Evolutionary conservation across 1,284 basidiomycete genomes (phyloP).

Genomic region (Cryptococcus wingfieldii): DNA sequence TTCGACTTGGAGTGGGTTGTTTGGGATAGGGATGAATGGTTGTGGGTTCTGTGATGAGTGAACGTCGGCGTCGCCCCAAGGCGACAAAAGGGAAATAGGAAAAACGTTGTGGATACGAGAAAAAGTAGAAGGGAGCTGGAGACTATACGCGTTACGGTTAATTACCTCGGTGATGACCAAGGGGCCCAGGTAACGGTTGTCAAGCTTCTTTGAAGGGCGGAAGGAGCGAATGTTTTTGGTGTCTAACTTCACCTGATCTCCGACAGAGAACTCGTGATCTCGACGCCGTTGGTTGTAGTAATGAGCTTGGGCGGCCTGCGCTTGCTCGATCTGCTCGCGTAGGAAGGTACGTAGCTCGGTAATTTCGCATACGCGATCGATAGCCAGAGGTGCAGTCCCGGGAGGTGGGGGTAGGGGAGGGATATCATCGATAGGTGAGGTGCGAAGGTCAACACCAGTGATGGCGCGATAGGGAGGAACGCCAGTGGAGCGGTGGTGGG

Average conservation of each 20-base stretch:
- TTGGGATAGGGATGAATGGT: too few relatives aligned
- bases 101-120: too few relatives aligned
- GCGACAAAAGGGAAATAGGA: too few relatives aligned
- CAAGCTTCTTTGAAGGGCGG: constrained; percentile 49
- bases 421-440: not conserved
- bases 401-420: too few relatives aligned
- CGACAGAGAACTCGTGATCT: constrained; percentile 10
- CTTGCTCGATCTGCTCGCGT: not conserved
- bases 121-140: too few relatives aligned
- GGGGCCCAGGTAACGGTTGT: constrained; percentile 47
- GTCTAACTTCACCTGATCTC: constrained; percentile 47
- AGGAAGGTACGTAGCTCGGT: not conserved
- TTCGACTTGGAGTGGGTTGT: too few relatives aligned
- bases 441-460: constrained; percentile 17
- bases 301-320: not conserved
- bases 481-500: constrained; percentile 32
- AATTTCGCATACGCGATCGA: not conserved
- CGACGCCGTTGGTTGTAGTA: constrained; percentile 20
- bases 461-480: constrained; percentile 51
- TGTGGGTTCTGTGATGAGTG: too few relatives aligned
- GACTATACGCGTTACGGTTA: not conserved
- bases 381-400: too few relatives aligned
- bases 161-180: constrained; percentile 34
- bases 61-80: too few relatives aligned
- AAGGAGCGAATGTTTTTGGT: constrained; percentile 47